These are phyloP conservation scores for Ceriops tagal DNA, from an alignment of 345 rosid genomes.

Conservation along the genomic window DNA sequence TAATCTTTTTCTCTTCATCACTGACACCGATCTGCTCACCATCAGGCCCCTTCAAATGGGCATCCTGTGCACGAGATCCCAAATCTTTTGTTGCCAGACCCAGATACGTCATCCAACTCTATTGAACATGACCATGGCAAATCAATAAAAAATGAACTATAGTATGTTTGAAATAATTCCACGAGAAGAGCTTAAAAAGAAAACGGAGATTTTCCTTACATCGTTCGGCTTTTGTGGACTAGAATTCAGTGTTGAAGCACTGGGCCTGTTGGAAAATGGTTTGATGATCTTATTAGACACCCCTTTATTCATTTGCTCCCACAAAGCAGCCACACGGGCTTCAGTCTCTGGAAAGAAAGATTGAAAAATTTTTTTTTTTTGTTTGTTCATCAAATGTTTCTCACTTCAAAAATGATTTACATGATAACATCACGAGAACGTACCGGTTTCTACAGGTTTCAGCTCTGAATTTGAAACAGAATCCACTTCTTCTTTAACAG, in stretches of 20 bases:
- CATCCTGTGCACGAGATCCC: neutral
- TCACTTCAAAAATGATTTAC: neutral
- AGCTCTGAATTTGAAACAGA: slow-evolving; percentile 20
- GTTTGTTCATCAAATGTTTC: neutral
- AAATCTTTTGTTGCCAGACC: slow-evolving; percentile 16
- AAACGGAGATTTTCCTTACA: slow-evolving; percentile 35
- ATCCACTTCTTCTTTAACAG: slow-evolving; percentile 24
- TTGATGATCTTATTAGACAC: slow-evolving; percentile 27
- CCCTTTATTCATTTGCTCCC: slow-evolving; percentile 72
- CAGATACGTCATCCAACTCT: slow-evolving; percentile 43
- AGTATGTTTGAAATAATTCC: neutral
- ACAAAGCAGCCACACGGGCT: slow-evolving; percentile 45
- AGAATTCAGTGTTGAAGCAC: slow-evolving; percentile 22
- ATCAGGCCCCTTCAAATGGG: neutral
- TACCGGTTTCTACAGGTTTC: slow-evolving; percentile 32
- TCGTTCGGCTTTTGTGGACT: slow-evolving; percentile 35
- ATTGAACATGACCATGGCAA: neutral
- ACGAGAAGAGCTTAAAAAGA: neutral
- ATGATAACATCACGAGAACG: slow-evolving; percentile 1
- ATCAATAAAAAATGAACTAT: neutral
- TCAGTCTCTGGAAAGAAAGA: slow-evolving; percentile 29
- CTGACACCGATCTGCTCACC: neutral
- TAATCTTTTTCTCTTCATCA: slow-evolving; percentile 8
- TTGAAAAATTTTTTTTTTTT: neutral
- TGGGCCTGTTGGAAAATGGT: slow-evolving; percentile 26